Evolutionary conservation across 495 filamentous ascomycete genomes (phyloP).

Genomic region (Penicillium silybi): DNA sequence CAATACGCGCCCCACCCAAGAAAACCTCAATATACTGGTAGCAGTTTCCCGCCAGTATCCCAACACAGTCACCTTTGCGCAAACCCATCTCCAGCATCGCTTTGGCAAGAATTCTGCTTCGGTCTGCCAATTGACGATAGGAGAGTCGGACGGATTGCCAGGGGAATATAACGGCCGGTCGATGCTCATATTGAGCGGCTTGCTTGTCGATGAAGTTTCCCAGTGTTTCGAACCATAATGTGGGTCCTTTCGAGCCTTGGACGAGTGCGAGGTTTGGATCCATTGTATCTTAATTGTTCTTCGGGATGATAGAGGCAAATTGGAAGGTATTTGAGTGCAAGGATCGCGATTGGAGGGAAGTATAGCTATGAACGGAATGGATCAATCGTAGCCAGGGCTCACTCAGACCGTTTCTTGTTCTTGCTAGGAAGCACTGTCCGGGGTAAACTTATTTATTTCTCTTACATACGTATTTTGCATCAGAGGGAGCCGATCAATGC

Average conservation of each 20-base stretch:
- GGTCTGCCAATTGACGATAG: constrained; percentile 17
- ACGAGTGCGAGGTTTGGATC: constrained; percentile 10
- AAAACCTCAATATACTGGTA: constrained; percentile 25
- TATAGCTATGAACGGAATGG: not conserved
- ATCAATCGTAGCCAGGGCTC: too few species aligned
- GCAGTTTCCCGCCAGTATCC: constrained; percentile 26
- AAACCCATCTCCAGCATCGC: constrained; percentile 19
- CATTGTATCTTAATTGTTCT: not conserved
- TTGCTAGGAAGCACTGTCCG: too few species aligned
- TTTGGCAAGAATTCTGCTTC: constrained; percentile 15
- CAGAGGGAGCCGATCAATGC: too few species aligned
- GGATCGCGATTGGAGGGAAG: too few species aligned
- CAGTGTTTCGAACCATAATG: constrained; percentile 14
- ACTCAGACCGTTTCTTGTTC: too few species aligned
- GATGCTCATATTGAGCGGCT: constrained; percentile 3
- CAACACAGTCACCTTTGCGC: constrained; percentile 19
- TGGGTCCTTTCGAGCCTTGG: constrained; percentile 12
- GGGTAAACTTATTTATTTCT: too few species aligned
- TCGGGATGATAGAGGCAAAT: too few species aligned
- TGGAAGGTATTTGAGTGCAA: too few species aligned
- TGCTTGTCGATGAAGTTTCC: constrained; percentile 20
- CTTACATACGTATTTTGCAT: too few species aligned
- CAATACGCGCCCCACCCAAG: constrained; percentile 18
- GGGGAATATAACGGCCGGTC: constrained; percentile 14
- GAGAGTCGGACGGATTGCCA: constrained; percentile 19